Evolutionary conservation across 257 asterid species (phyloP), one percentile per base, ranked within the genome.

Genomic region (Dorcoceras hygrometricum): DNA sequence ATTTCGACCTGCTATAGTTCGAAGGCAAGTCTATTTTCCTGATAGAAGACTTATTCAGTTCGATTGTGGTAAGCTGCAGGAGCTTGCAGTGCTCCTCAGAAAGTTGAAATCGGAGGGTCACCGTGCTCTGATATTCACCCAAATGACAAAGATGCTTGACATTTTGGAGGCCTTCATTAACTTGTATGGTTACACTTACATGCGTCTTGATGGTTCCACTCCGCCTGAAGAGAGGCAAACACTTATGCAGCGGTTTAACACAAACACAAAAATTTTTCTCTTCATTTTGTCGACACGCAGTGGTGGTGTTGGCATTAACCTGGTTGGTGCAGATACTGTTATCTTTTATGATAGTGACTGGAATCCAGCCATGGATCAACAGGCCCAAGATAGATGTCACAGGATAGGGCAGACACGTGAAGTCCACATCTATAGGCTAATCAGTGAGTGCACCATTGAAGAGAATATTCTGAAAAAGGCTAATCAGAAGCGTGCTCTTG

Each of bases 291-390:
- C 99, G 63, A 94, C 99, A 27, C 93, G 99, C 27, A 94, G 98
- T 75, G 99, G 99, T 66, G 99, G 98, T 73, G 99, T 94, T 69
- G 99, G 99, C 77, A 88, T 94, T 78, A 94, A 94, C 76, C 85
- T 94, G 71, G 96, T 94, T 56, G 99, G 99, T 65, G 99, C 99
- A 39, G 99, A 90, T 79, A 94, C 98, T 25, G 99, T 90, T 16
- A 94, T 94, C 71, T 94, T 90, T 79, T 94, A 94, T 69, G 99
- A 94, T 61, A 94, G 99, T 70, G 99, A 94, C 86, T 94, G 99
- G 99, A 94, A 94, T 82, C 99, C 99, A 57, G 99, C 99, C 63
- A 94, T 94, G 99, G 99, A 94, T 86, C 97, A 90, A 72, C 99
- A 94, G 72, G 99, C 99, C 63, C 99, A 94, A 83, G 99, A 94